Evolutionary conservation across 116 monocot species (phyloP).

Genomic region (Trichopus zeylanicus): DNA sequence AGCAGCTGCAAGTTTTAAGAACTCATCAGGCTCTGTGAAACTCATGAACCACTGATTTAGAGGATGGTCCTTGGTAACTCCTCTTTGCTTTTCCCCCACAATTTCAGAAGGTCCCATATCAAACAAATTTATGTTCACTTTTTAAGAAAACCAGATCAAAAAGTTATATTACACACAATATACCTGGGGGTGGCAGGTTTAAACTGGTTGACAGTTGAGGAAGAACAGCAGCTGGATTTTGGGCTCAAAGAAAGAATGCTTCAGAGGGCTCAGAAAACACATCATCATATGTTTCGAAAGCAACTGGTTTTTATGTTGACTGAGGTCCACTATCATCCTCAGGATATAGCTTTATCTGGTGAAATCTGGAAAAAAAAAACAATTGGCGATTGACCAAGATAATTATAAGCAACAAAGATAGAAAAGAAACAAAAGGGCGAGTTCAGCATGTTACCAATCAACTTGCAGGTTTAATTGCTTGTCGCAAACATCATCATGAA

Average conservation of each 20-base stretch:
- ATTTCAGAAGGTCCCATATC: conserved; percentile 51
- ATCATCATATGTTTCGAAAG: conserved; percentile 91
- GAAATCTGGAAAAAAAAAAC: conserved; percentile 69
- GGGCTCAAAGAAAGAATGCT: conserved; percentile 65
- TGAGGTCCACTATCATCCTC: conserved; percentile 85
- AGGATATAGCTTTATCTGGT: conserved; percentile 89
- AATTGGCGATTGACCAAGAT: too few relatives aligned
- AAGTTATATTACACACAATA: not conserved
- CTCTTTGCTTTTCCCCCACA: conserved; percentile 60
- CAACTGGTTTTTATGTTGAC: conserved; percentile 89
- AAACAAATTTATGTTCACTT: not conserved
- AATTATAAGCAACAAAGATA: not conserved
- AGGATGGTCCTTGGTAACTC: conserved; percentile 87
- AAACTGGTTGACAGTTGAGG: conserved; percentile 69
- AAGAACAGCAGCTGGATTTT: conserved; percentile 77
- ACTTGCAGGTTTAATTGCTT: conserved; percentile 90
- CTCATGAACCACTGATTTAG: conserved; percentile 76
- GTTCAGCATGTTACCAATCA: conserved; percentile 3
- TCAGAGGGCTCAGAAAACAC: conserved; percentile 89
- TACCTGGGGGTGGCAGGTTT: conserved; percentile 62
- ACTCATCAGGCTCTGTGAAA: conserved; percentile 96
- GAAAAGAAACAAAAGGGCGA: not conserved
- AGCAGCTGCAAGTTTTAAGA: conserved; percentile 91
- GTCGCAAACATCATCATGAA: conserved; percentile 93
- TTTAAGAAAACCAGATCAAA: not conserved